These are phyloP conservation scores for Mycena crocata DNA, from an alignment of 768 basidiomycete species.

Conservation along the genomic window DNA sequence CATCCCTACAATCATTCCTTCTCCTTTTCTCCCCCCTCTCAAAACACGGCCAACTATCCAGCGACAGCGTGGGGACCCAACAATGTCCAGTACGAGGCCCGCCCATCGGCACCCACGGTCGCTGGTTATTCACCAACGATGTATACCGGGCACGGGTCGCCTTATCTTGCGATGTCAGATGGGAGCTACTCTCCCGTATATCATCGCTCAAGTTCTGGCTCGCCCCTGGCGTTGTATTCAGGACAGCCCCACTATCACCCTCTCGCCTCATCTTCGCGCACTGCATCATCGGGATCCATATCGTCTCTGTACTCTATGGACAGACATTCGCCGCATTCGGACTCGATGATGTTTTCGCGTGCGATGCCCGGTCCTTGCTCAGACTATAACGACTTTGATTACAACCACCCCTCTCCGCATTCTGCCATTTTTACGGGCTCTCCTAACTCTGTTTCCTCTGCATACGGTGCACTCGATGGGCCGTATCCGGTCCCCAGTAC, in stretches of 20 bases:
- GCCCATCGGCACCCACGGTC: background rate
- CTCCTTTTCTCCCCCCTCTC: conserved; percentile 12
- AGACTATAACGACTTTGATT: conserved; percentile 12
- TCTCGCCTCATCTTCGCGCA: background rate
- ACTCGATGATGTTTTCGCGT: background rate
- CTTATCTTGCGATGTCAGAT: background rate
- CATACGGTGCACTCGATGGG: background rate
- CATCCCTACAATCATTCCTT: background rate
- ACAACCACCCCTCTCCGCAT: conserved; percentile 14
- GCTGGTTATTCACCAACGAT: conserved; percentile 11
- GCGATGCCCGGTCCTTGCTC: background rate
- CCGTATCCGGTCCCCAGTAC: background rate
- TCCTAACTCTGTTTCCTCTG: conserved; percentile 8
- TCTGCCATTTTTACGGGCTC: conserved; percentile 7
- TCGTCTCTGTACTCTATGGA: conserved; percentile 16
- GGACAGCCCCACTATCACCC: conserved; percentile 2
- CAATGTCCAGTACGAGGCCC: background rate
- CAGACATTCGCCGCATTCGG: background rate
- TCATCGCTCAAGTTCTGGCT: conserved; percentile 10
- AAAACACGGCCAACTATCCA: conserved; percentile 7
- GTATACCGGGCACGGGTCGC: conserved; percentile 14
- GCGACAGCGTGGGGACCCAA: conserved; percentile 1
- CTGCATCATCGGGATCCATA: conserved; percentile 10
- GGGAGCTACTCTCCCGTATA: conserved; percentile 6
- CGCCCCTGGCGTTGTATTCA: conserved; percentile 12